These are phyloP conservation scores for Candida chauliodis DNA, from an alignment of 805 yeast genomes.

Conservation along the genomic window DNA sequence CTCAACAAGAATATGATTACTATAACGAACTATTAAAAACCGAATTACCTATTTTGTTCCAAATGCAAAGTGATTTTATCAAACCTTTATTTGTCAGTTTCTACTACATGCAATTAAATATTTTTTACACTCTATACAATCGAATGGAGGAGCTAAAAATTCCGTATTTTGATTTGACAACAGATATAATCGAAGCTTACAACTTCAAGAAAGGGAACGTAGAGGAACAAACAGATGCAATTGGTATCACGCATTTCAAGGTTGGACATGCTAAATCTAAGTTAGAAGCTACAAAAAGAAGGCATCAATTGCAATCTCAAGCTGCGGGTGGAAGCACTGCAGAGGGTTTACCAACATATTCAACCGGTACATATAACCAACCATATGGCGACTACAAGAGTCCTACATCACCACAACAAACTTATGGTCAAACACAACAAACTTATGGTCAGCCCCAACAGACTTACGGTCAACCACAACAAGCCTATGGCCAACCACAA, in stretches of 20 bases:
- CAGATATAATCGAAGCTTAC: constrained; percentile 82
- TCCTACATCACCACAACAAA: constrained; percentile 15
- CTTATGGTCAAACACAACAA: constrained; percentile 11
- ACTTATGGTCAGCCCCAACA: constrained; percentile 15
- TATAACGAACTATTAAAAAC: constrained; percentile 91
- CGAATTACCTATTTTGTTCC: constrained; percentile 85
- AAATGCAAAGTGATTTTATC: constrained; percentile 86
- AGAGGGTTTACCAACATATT: constrained; percentile 33
- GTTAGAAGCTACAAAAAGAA: constrained; percentile 76
- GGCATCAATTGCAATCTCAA: constrained; percentile 44
- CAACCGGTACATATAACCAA: constrained; percentile 26
- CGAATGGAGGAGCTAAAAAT: constrained; percentile 95
- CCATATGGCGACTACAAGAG: constrained; percentile 24
- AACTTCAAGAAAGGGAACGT: constrained; percentile 80
- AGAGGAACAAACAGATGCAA: constrained; percentile 83
- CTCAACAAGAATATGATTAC: constrained; percentile 94
- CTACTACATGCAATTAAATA: constrained; percentile 96
- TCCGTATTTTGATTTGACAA: constrained; percentile 85
- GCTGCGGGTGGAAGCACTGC: constrained; percentile 15
- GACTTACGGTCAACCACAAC: constrained; percentile 14
- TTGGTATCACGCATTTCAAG: constrained; percentile 88
- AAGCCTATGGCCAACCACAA: constrained; percentile 10
- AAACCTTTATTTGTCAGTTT: constrained; percentile 90
- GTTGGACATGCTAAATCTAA: constrained; percentile 83
- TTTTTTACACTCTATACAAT: constrained; percentile 86